Base-by-base conservation (phyloP, 768 basidiomycete species). In the Auricularia auricula-judae region DNA sequence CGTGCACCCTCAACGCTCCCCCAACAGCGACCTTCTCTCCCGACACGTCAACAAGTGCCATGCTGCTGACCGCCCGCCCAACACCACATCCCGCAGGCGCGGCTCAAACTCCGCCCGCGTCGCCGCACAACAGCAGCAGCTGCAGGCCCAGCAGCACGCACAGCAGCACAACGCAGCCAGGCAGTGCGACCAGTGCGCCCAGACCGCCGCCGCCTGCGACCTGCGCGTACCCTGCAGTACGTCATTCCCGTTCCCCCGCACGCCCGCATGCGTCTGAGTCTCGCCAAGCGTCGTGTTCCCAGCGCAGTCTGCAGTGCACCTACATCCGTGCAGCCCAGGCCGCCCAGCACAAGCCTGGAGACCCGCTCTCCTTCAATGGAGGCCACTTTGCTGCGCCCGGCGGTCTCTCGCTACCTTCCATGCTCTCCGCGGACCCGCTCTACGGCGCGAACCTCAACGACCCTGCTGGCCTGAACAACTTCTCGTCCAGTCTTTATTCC, bases 31-130 rank as follows among this genome's bases (percentile, higher is more conserved):
- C 77, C 80, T 93, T 3, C 84, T 93, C 54, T 91, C 91, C 4
- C 77, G 91, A 69, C 91, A 93, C 69, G 80, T 92, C 67, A 92
- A 93, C 74, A 93, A 93, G 70, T 93, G 91, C 70, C 91, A 93
- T 72, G 83, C 89, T 3, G 82, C 82, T 68, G 89, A 91, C 77
- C 89, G 89, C 69, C 77, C 80, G 0, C 47, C 43, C 8, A 65
- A 63, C n/a, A 62, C 66, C 4, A 67, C 66, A 5, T 59, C 35
- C 67, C 62, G 51, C 64, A 62, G 36, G 64, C 67, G 3, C 76
- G 88, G n/a, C 77, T 88, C 65, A 88, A 88, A 69, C 87, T 87
- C 23, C 79, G 84, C 88, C 3, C 79, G 88, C 23, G 88, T 89
- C 2, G 86, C 87, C 3, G 89, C 88, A 8, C 56, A 33, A 39